These are phyloP conservation scores for Cercophora newfieldiana DNA, from an alignment of 495 filamentous ascomycete species.

Conservation along the genomic window DNA sequence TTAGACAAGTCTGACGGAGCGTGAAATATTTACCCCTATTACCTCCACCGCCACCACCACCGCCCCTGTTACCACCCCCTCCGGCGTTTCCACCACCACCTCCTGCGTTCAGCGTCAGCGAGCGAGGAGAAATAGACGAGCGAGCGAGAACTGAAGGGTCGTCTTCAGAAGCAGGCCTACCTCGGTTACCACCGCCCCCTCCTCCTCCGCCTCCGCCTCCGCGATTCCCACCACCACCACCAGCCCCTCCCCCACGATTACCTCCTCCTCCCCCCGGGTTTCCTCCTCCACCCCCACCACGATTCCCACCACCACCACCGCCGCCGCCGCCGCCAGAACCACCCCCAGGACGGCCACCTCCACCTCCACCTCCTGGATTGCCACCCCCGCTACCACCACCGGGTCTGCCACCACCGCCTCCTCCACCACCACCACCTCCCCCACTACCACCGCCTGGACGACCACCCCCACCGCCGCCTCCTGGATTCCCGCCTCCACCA, in stretches of 20 bases:
- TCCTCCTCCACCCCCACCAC: conserved; percentile 4
- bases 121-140: neutral
- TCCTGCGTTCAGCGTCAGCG: neutral
- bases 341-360: conserved; percentile 1
- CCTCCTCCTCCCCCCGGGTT: neutral
- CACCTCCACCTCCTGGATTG: conserved; percentile 5
- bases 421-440: neutral
- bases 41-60: conserved; percentile 8
- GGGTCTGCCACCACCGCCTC: neutral
- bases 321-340: neutral
- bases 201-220: conserved; percentile 8
- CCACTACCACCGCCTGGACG: neutral
- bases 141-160: neutral
- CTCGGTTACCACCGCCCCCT: conserved; percentile 4
- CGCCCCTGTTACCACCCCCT: conserved; percentile 8
- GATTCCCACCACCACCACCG: conserved; percentile 7
- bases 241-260: neutral
- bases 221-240: neutral
- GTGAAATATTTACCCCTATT: conserved; percentile 6
- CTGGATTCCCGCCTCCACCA: neutral
- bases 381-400: neutral
- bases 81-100: conserved; percentile 1
- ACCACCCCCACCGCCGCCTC: neutral
- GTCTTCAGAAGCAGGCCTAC: neutral
- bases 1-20: too few relatives aligned